phyloP scores from a whole-genome alignment of 305 asterid species.

The Fraxinus angustifolia region DNA sequence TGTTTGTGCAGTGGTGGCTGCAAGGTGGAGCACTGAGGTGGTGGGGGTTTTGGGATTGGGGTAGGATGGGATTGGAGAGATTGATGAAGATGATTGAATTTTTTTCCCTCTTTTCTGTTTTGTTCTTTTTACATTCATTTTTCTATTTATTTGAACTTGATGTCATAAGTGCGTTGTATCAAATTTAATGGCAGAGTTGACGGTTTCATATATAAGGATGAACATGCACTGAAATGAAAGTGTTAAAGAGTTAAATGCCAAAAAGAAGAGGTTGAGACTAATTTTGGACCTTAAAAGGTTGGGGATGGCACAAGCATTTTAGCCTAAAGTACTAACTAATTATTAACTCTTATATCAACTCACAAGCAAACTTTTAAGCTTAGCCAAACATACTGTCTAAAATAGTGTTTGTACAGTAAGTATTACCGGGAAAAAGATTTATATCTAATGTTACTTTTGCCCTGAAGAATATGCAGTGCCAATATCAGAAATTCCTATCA shows the following conservation, averaged over 20 bases:
- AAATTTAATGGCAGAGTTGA: neutral
- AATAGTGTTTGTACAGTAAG: neutral
- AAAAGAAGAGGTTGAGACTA: neutral
- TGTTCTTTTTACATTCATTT: neutral
- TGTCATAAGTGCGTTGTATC: neutral
- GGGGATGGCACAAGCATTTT: neutral
- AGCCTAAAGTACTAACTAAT: neutral
- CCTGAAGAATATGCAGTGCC: neutral
- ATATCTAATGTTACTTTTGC: conserved; percentile 1
- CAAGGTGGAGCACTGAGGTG: neutral
- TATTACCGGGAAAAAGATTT: neutral
- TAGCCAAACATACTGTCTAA: neutral
- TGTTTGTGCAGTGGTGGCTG: neutral
- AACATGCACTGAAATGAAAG: neutral
- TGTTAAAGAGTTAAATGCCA: neutral
- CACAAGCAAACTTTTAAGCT: neutral
- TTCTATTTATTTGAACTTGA: neutral
- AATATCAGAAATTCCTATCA: neutral
- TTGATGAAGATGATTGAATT: neutral
- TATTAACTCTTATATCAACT: neutral
- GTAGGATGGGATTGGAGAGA: neutral
- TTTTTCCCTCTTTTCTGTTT: neutral
- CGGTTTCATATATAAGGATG: neutral
- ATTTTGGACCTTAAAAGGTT: neutral
- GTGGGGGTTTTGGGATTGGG: neutral